A percentile compares a stretch with the other conserved stretches of the same genome.
phyloP scores from a whole-genome alignment of 495 filamentous ascomycete genomes.

The Penicillium silybi region DNA sequence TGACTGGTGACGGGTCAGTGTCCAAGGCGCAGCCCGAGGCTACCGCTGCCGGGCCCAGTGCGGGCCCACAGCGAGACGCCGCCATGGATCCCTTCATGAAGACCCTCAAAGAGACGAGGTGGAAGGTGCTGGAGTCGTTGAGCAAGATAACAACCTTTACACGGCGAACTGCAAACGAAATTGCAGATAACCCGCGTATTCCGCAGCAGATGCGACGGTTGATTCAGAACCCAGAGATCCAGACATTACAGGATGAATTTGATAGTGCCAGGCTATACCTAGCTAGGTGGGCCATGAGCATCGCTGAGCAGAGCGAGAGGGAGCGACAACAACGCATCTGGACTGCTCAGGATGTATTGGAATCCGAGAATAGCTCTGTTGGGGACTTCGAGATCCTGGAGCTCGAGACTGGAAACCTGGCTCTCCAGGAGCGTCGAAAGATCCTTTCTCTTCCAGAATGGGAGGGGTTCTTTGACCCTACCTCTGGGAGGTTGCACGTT shows the following conservation, averaged over 20 bases:
- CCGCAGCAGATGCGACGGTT: conserved; percentile 82
- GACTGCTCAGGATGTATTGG: conserved; percentile 87
- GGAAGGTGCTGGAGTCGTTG: conserved; percentile 92
- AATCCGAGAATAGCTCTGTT: conserved; percentile 88
- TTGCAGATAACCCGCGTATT: conserved; percentile 81
- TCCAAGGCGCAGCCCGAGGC: conserved; percentile 31
- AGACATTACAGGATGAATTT: conserved; percentile 93
- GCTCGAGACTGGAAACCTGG: conserved; percentile 65
- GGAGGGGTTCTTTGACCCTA: conserved; percentile 75
- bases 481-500: conserved; percentile 66
- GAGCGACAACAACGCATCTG: conserved; percentile 83
- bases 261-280: conserved; percentile 93
- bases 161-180: conserved; percentile 82
- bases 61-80: conserved; percentile 51
- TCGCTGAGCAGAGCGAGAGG: conserved; percentile 90
- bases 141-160: conserved; percentile 97
- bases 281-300: conserved; percentile 96
- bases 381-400: conserved; percentile 96
- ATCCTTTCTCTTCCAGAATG: conserved; percentile 79
- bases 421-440: conserved; percentile 68
- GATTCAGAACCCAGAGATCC: conserved; percentile 89
- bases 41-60: conserved; percentile 28
- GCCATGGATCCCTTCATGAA: conserved; percentile 96
- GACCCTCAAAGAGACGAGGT: conserved; percentile 90
- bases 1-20: conserved; percentile 29